Evolutionary conservation across 148 eudicot genomes (phyloP), one percentile per base, ranked within the genome.

Genomic region (Talinum fruticosum): DNA sequence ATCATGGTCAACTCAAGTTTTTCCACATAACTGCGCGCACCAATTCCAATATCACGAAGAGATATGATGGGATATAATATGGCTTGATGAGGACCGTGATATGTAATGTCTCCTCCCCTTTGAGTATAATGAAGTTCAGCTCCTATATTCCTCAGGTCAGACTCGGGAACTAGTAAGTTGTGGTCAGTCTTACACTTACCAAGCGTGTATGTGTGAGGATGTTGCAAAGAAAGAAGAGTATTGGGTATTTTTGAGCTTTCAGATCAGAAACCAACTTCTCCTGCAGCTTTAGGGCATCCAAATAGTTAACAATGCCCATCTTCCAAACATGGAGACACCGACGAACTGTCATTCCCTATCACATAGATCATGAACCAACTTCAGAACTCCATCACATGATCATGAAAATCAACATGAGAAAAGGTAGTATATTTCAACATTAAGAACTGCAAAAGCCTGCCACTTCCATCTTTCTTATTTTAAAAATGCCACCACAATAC

Each of bases 81-180:
- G 0, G 97, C 95, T 84, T 94, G 98, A 69, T 72, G 85, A 18
- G 98, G 98, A 64, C 98, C 98, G 35, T 94, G 98, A 80, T 77
- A 95, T 8, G 98, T 92, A 77, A 91, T 83, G 68, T 95, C 96
- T 57, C 98, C 98, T 72, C 98, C 98, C 73, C 98, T 84, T 80
- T 89, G 86, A 13, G 96, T 91, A 72, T 92, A 92, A 86, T 95
- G 91, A 81, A 95, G 92, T 49, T 90, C 89, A n/a, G 92, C 96
- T 65, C 98, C 98, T 75, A 95, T 86, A 53, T 69, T 77, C 78
- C 83, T 84, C 66, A 95, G 83, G 67, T 92, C 93, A 32, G 83
- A 44, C 75, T 89, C 92, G 6, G 96, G 47, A 44, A 92, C 85
- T 69, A 95, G 76, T 57, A 95, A 75, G 75, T 91, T 95, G 78